A percentile compares a stretch with the other conserved stretches of the same genome.
These are phyloP conservation scores for Spongospora subterranea DNA, from an alignment of 208 protist genomes.

Conservation along the genomic window DNA sequence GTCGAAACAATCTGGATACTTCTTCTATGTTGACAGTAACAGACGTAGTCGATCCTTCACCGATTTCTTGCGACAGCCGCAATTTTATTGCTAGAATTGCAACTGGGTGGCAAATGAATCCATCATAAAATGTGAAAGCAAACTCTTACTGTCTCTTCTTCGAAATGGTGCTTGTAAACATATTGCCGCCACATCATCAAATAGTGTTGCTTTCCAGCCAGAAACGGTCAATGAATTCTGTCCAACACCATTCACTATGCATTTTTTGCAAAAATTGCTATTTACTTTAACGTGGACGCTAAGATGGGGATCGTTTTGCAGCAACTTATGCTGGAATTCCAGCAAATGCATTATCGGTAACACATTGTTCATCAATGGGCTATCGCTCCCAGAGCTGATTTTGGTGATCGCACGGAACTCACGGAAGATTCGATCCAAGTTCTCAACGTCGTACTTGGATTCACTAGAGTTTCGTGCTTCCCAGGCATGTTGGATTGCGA, in stretches of 20 bases:
- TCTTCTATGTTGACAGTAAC: constrained; percentile 5
- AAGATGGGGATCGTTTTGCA: background rate
- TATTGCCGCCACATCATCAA: constrained; percentile 5
- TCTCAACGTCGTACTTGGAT: background rate
- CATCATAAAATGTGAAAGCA: background rate
- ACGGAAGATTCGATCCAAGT: background rate
- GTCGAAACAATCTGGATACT: background rate
- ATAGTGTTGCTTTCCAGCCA: constrained; percentile 32
- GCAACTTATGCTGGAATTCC: constrained; percentile 9
- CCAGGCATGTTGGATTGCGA: background rate
- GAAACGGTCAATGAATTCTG: background rate
- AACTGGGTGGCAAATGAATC: background rate
- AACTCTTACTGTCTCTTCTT: constrained; percentile 13
- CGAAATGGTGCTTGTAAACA: background rate
- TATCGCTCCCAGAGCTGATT: background rate
- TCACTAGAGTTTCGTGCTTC: background rate
- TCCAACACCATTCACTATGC: background rate
- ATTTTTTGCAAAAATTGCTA: background rate
- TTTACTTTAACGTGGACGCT: background rate
- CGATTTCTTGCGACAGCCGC: background rate
- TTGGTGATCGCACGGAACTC: background rate
- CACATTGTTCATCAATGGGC: constrained; percentile 32
- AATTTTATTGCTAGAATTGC: background rate
- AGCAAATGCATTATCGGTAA: constrained; percentile 18
- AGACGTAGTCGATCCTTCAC: background rate